These are phyloP conservation scores for Notholithocarpus densiflorus DNA, from an alignment of 306 rosid species.

Conservation along the genomic window DNA sequence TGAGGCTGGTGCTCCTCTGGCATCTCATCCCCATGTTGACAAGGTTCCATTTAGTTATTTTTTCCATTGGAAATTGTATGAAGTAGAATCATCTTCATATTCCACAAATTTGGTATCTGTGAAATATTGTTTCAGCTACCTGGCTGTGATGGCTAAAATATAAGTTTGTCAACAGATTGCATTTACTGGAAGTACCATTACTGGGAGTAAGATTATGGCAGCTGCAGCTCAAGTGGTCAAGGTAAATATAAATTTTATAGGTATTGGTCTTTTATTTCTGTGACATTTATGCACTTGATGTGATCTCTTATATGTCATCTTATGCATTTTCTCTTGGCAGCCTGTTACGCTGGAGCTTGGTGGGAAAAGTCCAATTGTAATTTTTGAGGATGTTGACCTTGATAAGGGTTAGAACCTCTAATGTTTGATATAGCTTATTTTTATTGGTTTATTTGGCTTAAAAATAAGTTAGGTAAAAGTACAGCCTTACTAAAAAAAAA, in stretches of 20 bases:
- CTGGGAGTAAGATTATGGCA: slow-evolving; percentile 90
- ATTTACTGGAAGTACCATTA: slow-evolving; percentile 87
- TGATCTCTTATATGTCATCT: slow-evolving; percentile 10
- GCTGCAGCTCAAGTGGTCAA: slow-evolving; percentile 86
- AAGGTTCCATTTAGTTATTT: slow-evolving; percentile 46
- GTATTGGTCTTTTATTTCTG: neutral
- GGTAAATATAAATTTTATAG: slow-evolving; percentile 38
- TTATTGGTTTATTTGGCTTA: too few species aligned
- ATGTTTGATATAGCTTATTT: too few species aligned
- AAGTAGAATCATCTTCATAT: slow-evolving; percentile 2
- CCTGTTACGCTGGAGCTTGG: slow-evolving; percentile 97
- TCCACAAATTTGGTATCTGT: neutral
- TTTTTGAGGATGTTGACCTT: slow-evolving; percentile 94
- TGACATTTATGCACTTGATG: slow-evolving; percentile 4
- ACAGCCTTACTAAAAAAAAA: too few species aligned
- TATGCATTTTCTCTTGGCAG: slow-evolving; percentile 50
- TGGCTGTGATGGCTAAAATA: slow-evolving; percentile 5
- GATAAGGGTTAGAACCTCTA: slow-evolving; percentile 78
- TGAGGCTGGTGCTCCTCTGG: slow-evolving; percentile 98
- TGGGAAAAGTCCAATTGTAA: slow-evolving; percentile 86
- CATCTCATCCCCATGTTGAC: slow-evolving; percentile 87
- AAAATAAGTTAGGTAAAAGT: too few species aligned
- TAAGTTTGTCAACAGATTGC: slow-evolving; percentile 63
- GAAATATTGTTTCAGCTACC: slow-evolving; percentile 11
- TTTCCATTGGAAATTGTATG: slow-evolving; percentile 7